Base-by-base conservation (phyloP, 2,329 filamentous ascomycete species). In the Mariannaea elegans region DNA sequence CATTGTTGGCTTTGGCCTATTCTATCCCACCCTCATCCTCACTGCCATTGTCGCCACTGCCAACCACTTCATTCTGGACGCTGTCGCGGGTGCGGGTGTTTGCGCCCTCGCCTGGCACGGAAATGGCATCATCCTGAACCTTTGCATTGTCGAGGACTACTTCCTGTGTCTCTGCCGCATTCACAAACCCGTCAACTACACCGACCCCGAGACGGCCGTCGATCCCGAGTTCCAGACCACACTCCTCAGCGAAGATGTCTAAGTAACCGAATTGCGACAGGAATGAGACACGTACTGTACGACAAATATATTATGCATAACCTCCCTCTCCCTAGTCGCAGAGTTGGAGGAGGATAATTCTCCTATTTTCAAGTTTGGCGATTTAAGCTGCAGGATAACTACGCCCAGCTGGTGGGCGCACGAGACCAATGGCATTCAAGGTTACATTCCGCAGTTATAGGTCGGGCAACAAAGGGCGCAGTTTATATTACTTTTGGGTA, bases 11-110 rank as follows among this genome's bases (percentile, higher is more conserved):
- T 59, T 85, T 16, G 90, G 89, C 39, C 80, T 89, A 68, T 74
- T 83, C 3, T 92, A 92, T 68, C 89, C 90, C 1, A 72, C 83
- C 6, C 78, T 84, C 23, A 92, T 92, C 61, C 76, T 91, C 5
- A 80, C 85, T 8, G 89, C 88, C 23, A 91, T 92, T 64, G 81
- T 91, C 21, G 85, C 89, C 3, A 91, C 89, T 0, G 89, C 89
- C 44, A 92, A 92, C 72, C 89, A 92, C 74, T 90, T 91, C 72
- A 82, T 91, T 46, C 82, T 92, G 7, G 90, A 92, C 71, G 89
- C 90, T 0, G 83, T 91, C 2, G 90, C 88, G 0, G 90, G 89
- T 13, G 86, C 87, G 6, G 69, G 84, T 29, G 87, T 92, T 3
- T 91, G 89, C 66, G 79, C 78, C 3, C 63, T 90, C 5, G 88